These are phyloP conservation scores for Plasmodium knowlesi DNA, from an alignment of 169 alveolate species.

Conservation along the genomic window DNA sequence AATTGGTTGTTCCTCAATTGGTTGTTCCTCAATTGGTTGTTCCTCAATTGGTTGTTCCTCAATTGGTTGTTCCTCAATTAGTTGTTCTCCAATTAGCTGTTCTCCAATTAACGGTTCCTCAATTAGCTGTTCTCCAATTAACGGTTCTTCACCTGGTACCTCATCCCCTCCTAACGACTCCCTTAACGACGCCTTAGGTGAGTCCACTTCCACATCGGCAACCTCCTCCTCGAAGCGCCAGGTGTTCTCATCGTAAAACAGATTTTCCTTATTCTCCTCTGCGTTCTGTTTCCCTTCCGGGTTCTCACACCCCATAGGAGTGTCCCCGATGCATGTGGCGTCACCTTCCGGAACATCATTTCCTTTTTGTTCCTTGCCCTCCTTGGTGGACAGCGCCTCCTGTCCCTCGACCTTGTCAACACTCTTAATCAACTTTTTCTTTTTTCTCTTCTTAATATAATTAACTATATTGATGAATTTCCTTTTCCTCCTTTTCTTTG, in stretches of 20 bases:
- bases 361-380: not conserved
- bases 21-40: not conserved
- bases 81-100: not conserved
- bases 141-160: not conserved
- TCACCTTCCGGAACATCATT: not conserved
- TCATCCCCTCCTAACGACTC: not conserved
- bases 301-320: not conserved
- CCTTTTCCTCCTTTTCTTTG: constrained; percentile 20
- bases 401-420: constrained; percentile 26
- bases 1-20: not conserved
- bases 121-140: not conserved
- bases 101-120: not conserved
- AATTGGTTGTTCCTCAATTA: not conserved
- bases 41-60: not conserved
- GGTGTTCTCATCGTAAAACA: constrained; percentile 1
- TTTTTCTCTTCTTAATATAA: constrained; percentile 55
- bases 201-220: not conserved
- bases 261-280: not conserved
- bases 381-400: not conserved
- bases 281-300: not conserved
- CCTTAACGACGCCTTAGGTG: not conserved
- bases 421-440: constrained; percentile 13
- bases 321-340: not conserved
- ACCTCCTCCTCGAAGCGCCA: constrained; percentile 2
- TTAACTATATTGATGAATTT: constrained; percentile 53